Conservation (phyloP, 306 rosid species). For the Rosa rugosa region DNA sequence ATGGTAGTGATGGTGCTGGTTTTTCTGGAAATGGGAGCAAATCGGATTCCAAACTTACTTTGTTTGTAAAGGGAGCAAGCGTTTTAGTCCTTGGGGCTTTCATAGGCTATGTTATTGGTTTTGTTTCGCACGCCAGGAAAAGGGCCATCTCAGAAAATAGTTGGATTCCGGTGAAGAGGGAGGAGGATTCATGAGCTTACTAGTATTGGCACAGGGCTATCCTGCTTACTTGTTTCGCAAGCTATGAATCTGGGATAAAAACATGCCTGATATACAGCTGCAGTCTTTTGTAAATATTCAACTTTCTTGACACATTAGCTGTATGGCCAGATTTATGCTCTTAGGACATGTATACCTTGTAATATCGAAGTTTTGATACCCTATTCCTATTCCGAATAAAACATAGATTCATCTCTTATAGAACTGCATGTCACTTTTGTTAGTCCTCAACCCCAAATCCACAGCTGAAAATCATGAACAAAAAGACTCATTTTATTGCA, state of each 20-base stretch:
- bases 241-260: not conserved
- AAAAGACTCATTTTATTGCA: constrained; percentile 1
- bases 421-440: not conserved
- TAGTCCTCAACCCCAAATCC: not conserved
- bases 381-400: not conserved
- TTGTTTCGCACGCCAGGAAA: constrained; percentile 54
- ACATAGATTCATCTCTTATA: not conserved
- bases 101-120: constrained; percentile 71
- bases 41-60: constrained; percentile 40
- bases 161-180: constrained; percentile 76
- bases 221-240: not conserved
- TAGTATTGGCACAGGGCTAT: not conserved
- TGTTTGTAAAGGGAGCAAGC: constrained; percentile 66
- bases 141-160: constrained; percentile 29
- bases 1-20: constrained; percentile 19
- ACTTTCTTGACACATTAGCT: constrained; percentile 1
- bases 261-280: not conserved
- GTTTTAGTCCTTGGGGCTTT: constrained; percentile 72
- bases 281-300: constrained; percentile 30
- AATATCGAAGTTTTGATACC: not conserved
- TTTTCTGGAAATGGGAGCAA: constrained; percentile 19
- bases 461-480: not conserved
- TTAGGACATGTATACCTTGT: not conserved
- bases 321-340: not conserved
- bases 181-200: constrained; percentile 31